Base-by-base conservation (phyloP, 2,329 filamentous ascomycete species). In the Nigrospora osmanthi region DNA sequence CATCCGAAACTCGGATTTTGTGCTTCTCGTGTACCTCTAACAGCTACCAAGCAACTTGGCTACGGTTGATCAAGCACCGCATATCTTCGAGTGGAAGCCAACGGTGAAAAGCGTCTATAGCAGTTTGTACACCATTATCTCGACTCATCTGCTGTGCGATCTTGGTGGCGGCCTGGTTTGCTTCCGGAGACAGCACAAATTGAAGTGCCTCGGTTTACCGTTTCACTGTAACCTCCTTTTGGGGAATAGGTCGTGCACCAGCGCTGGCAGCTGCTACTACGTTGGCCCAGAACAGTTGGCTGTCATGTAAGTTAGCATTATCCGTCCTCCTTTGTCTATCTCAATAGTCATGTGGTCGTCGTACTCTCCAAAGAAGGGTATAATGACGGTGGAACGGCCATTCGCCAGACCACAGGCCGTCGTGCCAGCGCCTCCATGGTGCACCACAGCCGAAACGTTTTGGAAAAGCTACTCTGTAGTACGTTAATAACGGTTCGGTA, bases 361-460 rank as follows among this genome's bases (percentile, higher is more conserved):
- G 19, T 60, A 61, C 44, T 79, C 81, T 10, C 80, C 80, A 49
- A 84, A 85, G 62, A 84, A 85, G 0, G 80, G 80, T 0, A 84
- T 76, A 17, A 85, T 76, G 58, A 82, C 76, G 1, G 80, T 83
- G 0, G 80, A 80, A 38, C 70, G 72, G 1, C 72, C 80, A 41
- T 70, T 74, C 44, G 76, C 76, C 10, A 84, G 66, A n/a, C n/a
- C n/a, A n/a, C n/a, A n/a, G n/a, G n/a, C n/a, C n/a, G n/a, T n/a
- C n/a, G n/a, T n/a, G n/a, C 1, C 80, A 80, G 15, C 81, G 14
- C 80, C 80, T 7, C 80, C 80, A 48, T 84, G 80, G 50, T 83
- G 80, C 0, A 84, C 73, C 0, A 83, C 80, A 2, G 71, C 76
- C 3, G 69, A 67, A 3, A 82, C 78, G 13, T 67, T 67, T 3